Base-by-base conservation (phyloP, 2,329 filamentous ascomycete species). In the Ophiostoma sp. region DNA sequence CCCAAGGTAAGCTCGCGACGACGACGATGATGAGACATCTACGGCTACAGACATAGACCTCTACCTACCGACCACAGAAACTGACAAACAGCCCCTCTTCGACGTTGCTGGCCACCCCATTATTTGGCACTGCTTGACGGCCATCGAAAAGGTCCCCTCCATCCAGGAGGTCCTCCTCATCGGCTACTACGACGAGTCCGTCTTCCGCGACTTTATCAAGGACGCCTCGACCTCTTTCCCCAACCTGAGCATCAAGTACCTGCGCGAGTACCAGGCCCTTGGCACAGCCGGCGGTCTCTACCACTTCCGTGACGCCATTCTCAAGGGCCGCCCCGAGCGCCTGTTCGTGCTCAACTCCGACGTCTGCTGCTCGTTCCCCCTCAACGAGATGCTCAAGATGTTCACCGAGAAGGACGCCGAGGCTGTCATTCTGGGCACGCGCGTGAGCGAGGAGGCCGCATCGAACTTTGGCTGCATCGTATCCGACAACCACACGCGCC, bases 401-500 rank as follows among this genome's bases (percentile, higher is more conserved):
- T 97, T 96, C 78, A 89, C 93, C 76, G 93, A 97, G 78, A 96
- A 92, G 82, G 92, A 97, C 75, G 95, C 94, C 69, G 95, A 98
- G 82, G 95, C 95, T 44, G 90, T 98, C 73, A 97, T 99, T 77
- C 83, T 99, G 72, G 95, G 95, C 67, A 99, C 95, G 55, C 85
- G 93, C 68, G 92, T 98, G 69, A 88, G 88, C 76, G 92, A 96
- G 76, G 94, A 98, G 69, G 91, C 93, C 27, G 94, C 95, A 44
- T 90, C 87, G 75, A 98, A 98, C 84, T 99, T 98, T 77, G 95
- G 95, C 72, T 99, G 95, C 84, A 96, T 98, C 76, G 95, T 98
- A 69, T 95, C 91, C 68, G 95, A 99, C 79, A 83, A 90, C 60
- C 92, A 97, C 81, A 96, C 91, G 72, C 93, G 94, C 78, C 92